Percentiles rank a stretch among this genome's conserved stretches.
phyloP scores from a whole-genome alignment of 2,329 filamentous ascomycete species.

The Venturia oleaginea region DNA sequence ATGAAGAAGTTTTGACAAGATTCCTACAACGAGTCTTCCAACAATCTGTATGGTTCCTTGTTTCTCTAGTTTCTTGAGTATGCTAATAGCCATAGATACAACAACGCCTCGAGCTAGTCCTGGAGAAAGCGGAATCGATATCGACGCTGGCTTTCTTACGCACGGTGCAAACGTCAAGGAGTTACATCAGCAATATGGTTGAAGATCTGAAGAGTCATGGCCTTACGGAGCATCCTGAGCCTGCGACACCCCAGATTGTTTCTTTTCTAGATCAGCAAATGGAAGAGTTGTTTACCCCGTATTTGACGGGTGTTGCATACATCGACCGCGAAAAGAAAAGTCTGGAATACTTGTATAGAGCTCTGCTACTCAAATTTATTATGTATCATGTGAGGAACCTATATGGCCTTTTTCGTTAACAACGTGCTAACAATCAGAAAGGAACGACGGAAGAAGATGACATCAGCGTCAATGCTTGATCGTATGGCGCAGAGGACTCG shows the following conservation, averaged over 20 bases:
- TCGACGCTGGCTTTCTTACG: conserved; percentile 88
- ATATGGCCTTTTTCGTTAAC: conserved; percentile 16
- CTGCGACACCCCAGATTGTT: conserved; percentile 76
- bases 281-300: conserved; percentile 57
- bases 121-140: conserved; percentile 87
- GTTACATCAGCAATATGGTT: conserved; percentile 77
- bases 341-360: conserved; percentile 15
- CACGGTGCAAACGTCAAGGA: conserved; percentile 80
- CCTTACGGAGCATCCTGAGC: conserved; percentile 88
- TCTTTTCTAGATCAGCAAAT: conserved; percentile 58
- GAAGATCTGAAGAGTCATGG: conserved; percentile 93
- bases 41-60: conserved; percentile 50
- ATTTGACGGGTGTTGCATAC: conserved; percentile 54
- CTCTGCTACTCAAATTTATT: conserved; percentile 77
- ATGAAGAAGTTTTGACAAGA: conserved; percentile 84
- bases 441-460: conserved; percentile 63
- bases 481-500: conserved; percentile 84
- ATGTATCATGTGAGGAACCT: conserved; percentile 61
- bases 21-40: conserved; percentile 96
- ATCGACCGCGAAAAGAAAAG: conserved; percentile 16
- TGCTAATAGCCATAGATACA: conserved; percentile 51
- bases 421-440: conserved; percentile 19
- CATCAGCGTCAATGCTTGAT: conserved; percentile 83
- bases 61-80: not conserved
- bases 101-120: conserved; percentile 86